Evolutionary conservation across 2,329 filamentous ascomycete species (phyloP), one percentile per base, ranked within the genome.

Genomic region (Ophiostoma himal-ulmi): DNA sequence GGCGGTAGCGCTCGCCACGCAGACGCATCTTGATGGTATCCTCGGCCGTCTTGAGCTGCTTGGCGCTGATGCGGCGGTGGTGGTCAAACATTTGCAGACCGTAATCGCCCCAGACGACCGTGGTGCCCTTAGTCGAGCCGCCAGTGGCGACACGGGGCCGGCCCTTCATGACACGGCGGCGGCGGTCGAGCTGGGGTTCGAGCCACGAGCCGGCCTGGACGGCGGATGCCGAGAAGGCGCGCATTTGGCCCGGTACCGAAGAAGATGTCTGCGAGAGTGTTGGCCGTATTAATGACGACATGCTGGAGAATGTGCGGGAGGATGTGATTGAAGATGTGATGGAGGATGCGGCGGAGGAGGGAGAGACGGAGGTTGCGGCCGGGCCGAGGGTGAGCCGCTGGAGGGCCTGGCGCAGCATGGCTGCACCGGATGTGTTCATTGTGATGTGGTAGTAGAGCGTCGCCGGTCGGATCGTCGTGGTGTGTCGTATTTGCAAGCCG

Each of bases 31-130:
- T 94, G 80, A 99, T 98, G 1, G 94, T 95, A 75, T 97, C 93
- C 78, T 97, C 94, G 73, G 93, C 95, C 77, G 93, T 89, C 81
- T 94, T 94, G 73, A 99, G 86, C 76, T 96, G 92, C 74, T 88
- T 83, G 34, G 95, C 92, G 75, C 91, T 93, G 78, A 99, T 92
- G 77, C 95, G 88, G 71, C 95, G 91, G 81, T 97, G 91, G 79
- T 97, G 92, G 81, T 99, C 95, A 73, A 85, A 89, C 89, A 99
- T 95, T 71, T 95, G 91, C 75, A 99, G 83, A 10, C 95, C 95
- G 78, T 94, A 99, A 79, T 98, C 94, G 70, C 95, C 95, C 93
- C 93, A 98, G 71, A 96, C 89, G 26, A 99, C 91, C 0, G 94
- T 98, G 48, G 95, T 99, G 75, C 95, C 95, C 79, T 96, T 93